These are phyloP conservation scores for Collybia sp. DNA, from an alignment of 768 basidiomycete genomes.

Conservation along the genomic window DNA sequence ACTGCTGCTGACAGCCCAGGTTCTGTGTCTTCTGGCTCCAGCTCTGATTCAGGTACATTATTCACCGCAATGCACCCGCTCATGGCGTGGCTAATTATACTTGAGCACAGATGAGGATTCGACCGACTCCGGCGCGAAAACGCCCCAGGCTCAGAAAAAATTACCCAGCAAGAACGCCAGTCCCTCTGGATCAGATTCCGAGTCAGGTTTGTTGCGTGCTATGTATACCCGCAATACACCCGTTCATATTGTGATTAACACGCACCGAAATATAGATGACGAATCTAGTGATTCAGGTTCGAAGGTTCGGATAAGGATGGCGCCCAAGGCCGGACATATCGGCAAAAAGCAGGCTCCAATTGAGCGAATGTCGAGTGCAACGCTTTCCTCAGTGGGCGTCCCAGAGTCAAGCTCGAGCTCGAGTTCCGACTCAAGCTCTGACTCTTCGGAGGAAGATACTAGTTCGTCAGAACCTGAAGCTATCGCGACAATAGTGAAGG, in stretches of 20 bases:
- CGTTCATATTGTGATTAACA: neutral
- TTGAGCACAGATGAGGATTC: too few relatives aligned
- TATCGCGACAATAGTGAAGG: neutral
- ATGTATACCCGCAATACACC: constrained; percentile 7
- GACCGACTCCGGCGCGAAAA: too few relatives aligned
- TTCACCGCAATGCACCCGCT: too few relatives aligned
- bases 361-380: constrained; percentile 12
- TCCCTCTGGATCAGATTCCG: constrained; percentile 23
- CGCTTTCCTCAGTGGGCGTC: constrained; percentile 12
- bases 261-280: constrained; percentile 18
- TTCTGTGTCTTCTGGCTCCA: too few relatives aligned
- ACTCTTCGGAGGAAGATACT: constrained; percentile 13
- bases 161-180: constrained; percentile 12
- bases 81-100: too few relatives aligned
- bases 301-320: constrained; percentile 6
- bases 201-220: constrained; percentile 17
- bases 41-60: too few relatives aligned
- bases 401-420: neutral
- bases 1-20: too few relatives aligned
- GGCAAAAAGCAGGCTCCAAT: constrained; percentile 3
- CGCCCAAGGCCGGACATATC: constrained; percentile 4
- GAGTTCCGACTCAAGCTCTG: constrained; percentile 19
- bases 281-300: constrained; percentile 28
- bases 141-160: constrained; percentile 4
- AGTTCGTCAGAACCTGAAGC: neutral